A percentile compares a stretch with the other conserved stretches of the same genome.
phyloP scores from a whole-genome alignment of 768 basidiomycete genomes.

The Mycena indigotica region DNA sequence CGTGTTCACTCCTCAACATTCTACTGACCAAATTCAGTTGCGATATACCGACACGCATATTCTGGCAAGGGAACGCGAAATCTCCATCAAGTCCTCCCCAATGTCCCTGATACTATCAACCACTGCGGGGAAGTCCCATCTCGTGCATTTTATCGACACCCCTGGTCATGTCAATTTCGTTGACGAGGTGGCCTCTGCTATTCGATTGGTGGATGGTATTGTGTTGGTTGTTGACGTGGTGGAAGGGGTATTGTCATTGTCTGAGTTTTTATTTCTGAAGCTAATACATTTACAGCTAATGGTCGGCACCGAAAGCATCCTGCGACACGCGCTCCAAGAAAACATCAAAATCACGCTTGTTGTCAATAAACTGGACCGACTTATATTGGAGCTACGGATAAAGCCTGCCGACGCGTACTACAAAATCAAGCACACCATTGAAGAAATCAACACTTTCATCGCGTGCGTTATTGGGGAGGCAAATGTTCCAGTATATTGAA shows the following conservation, averaged over 20 bases:
- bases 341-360: slow-evolving; percentile 87
- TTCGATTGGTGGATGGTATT: slow-evolving; percentile 88
- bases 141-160: slow-evolving; percentile 93
- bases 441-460: slow-evolving; percentile 96
- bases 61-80: slow-evolving; percentile 82
- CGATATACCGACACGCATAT: slow-evolving; percentile 97
- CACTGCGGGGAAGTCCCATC: slow-evolving; percentile 88
- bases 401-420: slow-evolving; percentile 97
- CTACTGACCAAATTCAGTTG: slow-evolving; percentile 48
- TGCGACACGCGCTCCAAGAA: slow-evolving; percentile 90
- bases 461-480: slow-evolving; percentile 65
- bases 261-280: slow-evolving; percentile 19
- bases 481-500: too few relatives aligned
- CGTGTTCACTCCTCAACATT: background rate
- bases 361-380: slow-evolving; percentile 96
- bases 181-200: slow-evolving; percentile 91
- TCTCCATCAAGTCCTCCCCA: slow-evolving; percentile 95
- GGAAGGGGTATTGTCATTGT: slow-evolving; percentile 70
- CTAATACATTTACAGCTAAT: slow-evolving; percentile 60
- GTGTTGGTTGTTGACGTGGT: slow-evolving; percentile 96
- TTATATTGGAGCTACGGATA: slow-evolving; percentile 94
- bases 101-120: slow-evolving; percentile 90
- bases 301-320: slow-evolving; percentile 86
- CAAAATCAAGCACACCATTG: slow-evolving; percentile 98
- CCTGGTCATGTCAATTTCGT: slow-evolving; percentile 98